Conservation (phyloP, 495 filamentous ascomycete genomes). For the Pyrenopolyporus hunteri region DNA sequence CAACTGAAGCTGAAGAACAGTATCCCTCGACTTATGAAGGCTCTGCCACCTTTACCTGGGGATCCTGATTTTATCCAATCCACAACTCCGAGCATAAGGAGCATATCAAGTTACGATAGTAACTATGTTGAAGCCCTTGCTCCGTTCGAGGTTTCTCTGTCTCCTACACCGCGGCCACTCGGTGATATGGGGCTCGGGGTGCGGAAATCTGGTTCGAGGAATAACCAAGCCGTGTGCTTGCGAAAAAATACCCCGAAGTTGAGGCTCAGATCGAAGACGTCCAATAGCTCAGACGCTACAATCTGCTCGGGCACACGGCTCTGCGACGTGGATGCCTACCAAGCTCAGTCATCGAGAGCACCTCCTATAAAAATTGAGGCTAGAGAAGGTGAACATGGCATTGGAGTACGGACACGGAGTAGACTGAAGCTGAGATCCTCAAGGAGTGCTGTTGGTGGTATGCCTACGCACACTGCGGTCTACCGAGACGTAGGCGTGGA, state of each 20-base stretch:
- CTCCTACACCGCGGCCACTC: slow-evolving; percentile 2
- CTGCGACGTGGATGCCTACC: background rate
- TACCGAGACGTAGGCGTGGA: slow-evolving; percentile 16
- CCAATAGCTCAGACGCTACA: slow-evolving; percentile 26
- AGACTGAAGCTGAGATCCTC: slow-evolving; percentile 39
- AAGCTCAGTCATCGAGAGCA: background rate
- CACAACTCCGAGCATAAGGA: slow-evolving; percentile 27
- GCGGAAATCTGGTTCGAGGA: background rate
- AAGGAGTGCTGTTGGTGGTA: slow-evolving; percentile 24
- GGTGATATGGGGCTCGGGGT: background rate
- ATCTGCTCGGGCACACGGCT: background rate
- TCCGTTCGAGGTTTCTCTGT: slow-evolving; percentile 28
- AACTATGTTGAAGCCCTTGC: slow-evolving; percentile 37
- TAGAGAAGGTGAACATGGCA: background rate
- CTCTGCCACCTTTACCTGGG: slow-evolving; percentile 51
- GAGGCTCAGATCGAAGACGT: slow-evolving; percentile 43
- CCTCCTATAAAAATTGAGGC: slow-evolving; percentile 4
- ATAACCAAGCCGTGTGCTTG: background rate
- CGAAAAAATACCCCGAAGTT: slow-evolving; percentile 41
- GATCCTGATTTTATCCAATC: slow-evolving; percentile 33
- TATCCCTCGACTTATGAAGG: slow-evolving; percentile 58
- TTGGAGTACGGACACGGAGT: slow-evolving; percentile 23
- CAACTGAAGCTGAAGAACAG: slow-evolving; percentile 57
- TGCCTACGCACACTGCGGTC: slow-evolving; percentile 25
- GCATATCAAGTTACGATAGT: slow-evolving; percentile 24